These are phyloP conservation scores for Diutina ranongensis DNA, from an alignment of 1,139 yeast species.

Conservation along the genomic window DNA sequence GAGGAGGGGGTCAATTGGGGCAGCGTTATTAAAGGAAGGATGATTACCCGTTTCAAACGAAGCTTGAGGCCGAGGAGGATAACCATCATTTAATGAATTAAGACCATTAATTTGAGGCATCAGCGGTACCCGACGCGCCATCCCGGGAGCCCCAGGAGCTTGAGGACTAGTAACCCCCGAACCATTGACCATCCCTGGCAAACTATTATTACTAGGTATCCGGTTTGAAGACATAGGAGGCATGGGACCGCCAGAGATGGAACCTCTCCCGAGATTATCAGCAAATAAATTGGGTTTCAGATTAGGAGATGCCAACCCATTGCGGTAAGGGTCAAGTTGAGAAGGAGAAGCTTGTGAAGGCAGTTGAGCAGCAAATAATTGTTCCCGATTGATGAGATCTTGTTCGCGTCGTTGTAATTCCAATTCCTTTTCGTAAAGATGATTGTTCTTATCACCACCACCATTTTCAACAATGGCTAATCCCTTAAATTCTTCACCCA, in stretches of 20 bases:
- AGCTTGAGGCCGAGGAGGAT: neutral
- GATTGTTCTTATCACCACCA: neutral
- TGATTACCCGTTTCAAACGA: conserved; percentile 1
- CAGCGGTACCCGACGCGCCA: conserved; percentile 2
- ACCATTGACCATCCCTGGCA: neutral
- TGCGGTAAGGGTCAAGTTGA: conserved; percentile 1
- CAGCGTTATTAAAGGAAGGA: conserved; percentile 4
- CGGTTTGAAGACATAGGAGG: conserved; percentile 1
- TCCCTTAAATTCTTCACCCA: conserved; percentile 1
- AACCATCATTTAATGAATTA: neutral
- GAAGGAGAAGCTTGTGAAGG: conserved; percentile 1
- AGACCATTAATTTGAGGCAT: conserved; percentile 5
- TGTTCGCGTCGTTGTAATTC: conserved; percentile 36
- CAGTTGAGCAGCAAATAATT: neutral
- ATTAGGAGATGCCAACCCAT: neutral
- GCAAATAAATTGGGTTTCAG: conserved; percentile 1
- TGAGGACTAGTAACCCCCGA: conserved; percentile 6
- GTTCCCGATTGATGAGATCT: conserved; percentile 29
- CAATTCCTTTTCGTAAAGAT: conserved; percentile 18
- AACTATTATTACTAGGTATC: neutral
- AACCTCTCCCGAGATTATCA: neutral
- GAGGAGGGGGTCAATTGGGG: conserved; percentile 16
- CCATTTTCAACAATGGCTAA: conserved; percentile 1
- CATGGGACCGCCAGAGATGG: neutral
- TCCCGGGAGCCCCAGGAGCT: neutral